Conservation (phyloP, 352 stramenopile genomes). For the Saprolegnia parasitica region DNA sequence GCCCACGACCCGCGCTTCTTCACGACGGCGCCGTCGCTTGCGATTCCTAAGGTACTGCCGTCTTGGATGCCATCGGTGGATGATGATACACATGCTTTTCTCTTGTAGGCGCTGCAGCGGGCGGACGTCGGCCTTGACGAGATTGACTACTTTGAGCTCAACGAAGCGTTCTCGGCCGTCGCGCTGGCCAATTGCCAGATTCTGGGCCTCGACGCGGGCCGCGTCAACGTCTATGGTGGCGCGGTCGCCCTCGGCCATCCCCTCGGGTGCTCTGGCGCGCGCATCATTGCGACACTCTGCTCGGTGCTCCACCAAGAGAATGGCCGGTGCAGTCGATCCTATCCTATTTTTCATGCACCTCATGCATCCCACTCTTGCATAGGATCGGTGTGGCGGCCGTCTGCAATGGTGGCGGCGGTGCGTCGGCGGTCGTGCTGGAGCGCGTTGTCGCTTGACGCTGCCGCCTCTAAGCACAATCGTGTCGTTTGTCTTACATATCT, state of each 20-base stretch:
- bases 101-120: slow-evolving; percentile 87
- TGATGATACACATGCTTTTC: no score
- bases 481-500: not conserved
- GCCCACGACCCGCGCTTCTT: slow-evolving; percentile 93
- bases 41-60: slow-evolving; percentile 81
- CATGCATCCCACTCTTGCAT: not conserved
- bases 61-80: no score
- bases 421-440: slow-evolving; percentile 95
- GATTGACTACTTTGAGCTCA: slow-evolving; percentile 99
- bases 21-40: slow-evolving; percentile 93
- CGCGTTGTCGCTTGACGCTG: slow-evolving; percentile 33
- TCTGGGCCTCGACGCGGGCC: slow-evolving; percentile 88
- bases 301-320: slow-evolving; percentile 93
- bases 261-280: slow-evolving; percentile 83
- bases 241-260: slow-evolving; percentile 82
- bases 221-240: slow-evolving; percentile 96
- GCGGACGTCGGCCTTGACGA: slow-evolving; percentile 89
- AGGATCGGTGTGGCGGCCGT: slow-evolving; percentile 96
- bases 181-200: slow-evolving; percentile 93
- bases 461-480: not conserved
- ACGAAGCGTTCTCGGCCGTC: slow-evolving; percentile 98
- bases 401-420: slow-evolving; percentile 97
- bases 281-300: slow-evolving; percentile 94
- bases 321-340: slow-evolving; percentile 33
- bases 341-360: not conserved